Base-by-base conservation (phyloP, 1,139 yeast species). In the Arxiozyma heterogenica region DNA sequence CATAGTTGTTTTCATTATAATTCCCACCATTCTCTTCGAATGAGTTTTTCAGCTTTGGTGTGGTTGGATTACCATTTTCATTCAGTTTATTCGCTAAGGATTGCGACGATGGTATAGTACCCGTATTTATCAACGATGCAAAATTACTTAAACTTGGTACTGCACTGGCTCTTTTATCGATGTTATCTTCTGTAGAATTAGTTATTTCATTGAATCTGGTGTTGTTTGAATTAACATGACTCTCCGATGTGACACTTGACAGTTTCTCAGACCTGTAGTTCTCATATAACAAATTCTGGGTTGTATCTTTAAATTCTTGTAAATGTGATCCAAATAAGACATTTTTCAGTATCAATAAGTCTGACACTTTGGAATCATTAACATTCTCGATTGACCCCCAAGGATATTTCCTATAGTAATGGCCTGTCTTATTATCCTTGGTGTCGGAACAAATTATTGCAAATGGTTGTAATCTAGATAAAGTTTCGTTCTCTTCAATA, bases 271-370 rank as follows among this genome's bases (percentile, higher is more conserved):
- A 82, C 76, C 94, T 81, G 69, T 86, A 86, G 57, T 84, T 82
- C 65, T 86, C 94, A 68, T 86, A 86, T 58, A 86, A 72, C 71
- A 85, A 82, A 66, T 84, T 90, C 63, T 84, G 90, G 27, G 93
- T 85, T 63, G 84, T 80, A 65, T 86, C 94, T 71, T 86, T 86
- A 71, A 86, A 82, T 66, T 86, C 93, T 69, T 84, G 89, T 62
- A 86, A 75, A 65, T 86, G 93, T 11, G 89, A 79, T 43, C 90
- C 88, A 63, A 86, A 79, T 44, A 86, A 68, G 0, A 86, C 89
- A 53, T 82, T 81, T 62, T 82, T 84, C 66, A 86, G 73, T 20
- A 80, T 71, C 11, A 80, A 69, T 64, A 86, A 80, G 65, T 86
- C 93, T 54, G 86, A 80, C 57, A 78, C 73, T 50, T 76, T 77